Percentiles rank a stretch among this genome's conserved stretches.
Conservation (phyloP, 2,329 filamentous ascomycete species). For the Sporothrix mexicana region DNA sequence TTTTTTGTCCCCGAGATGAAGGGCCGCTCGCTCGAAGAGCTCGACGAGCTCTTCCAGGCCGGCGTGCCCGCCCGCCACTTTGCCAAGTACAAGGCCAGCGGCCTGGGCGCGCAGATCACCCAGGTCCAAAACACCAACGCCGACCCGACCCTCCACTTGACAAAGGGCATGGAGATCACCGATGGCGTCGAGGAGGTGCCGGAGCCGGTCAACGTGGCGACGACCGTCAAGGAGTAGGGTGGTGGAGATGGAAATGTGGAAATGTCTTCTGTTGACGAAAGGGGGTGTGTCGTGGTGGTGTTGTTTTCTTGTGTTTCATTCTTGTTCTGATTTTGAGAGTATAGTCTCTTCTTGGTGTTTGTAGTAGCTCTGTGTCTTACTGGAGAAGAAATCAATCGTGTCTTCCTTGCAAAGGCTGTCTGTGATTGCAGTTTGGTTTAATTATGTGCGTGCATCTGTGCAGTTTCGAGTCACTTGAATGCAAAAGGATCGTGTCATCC, state of each 20-base stretch:
- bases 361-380: too few relatives aligned
- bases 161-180: constrained; percentile 5
- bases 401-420: too few relatives aligned
- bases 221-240: background rate
- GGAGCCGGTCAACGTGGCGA: background rate
- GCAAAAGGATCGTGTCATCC: too few relatives aligned
- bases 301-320: background rate
- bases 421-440: too few relatives aligned
- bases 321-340: too few relatives aligned
- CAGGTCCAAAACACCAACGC: constrained; percentile 11
- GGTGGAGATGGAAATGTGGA: too few relatives aligned
- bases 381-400: too few relatives aligned
- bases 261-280: background rate
- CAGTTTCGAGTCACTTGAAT: too few relatives aligned
- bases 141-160: background rate
- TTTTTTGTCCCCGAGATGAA: constrained; percentile 20
- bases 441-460: too few relatives aligned
- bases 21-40: constrained; percentile 39
- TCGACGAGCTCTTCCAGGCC: constrained; percentile 40
- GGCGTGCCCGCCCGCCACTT: constrained; percentile 31
- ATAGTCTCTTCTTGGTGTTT: too few relatives aligned
- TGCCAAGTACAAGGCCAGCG: background rate
- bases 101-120: constrained; percentile 15
- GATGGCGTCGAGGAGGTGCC: constrained; percentile 6
- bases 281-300: background rate